Evolutionary conservation across 768 basidiomycete species (phyloP).

Genomic region (Xerocomellus chrysenteron): DNA sequence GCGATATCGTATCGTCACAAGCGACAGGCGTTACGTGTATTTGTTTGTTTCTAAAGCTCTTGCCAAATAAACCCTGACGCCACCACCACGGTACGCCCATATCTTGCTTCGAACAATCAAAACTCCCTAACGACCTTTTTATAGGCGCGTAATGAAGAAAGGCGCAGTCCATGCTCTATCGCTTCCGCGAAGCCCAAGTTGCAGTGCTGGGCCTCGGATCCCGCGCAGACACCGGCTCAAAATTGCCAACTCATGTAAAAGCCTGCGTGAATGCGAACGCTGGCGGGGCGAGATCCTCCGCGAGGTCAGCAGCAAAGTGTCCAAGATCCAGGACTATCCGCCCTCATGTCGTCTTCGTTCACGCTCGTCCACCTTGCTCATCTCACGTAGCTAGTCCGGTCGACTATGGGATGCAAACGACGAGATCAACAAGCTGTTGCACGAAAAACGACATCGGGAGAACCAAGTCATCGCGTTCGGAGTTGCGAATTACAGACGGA

Average conservation of each 20-base stretch:
- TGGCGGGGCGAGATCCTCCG: conserved; percentile 95
- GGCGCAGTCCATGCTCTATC: conserved; percentile 94
- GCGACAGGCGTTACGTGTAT: conserved; percentile 5
- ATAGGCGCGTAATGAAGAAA: conserved; percentile 92
- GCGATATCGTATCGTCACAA: conserved; percentile 15
- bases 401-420: conserved; percentile 96
- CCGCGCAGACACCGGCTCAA: conserved; percentile 80
- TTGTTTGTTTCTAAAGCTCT: conserved; percentile 28
- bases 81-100: conserved; percentile 17
- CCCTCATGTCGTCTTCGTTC: conserved; percentile 3
- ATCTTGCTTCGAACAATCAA: background rate
- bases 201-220: conserved; percentile 91
- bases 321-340: conserved; percentile 95
- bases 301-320: conserved; percentile 94
- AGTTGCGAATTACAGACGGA: conserved; percentile 93
- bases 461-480: conserved; percentile 95
- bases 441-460: conserved; percentile 97
- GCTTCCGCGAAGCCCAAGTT: conserved; percentile 95
- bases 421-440: conserved; percentile 93
- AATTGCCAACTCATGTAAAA: conserved; percentile 91
- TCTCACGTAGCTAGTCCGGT: conserved; percentile 71
- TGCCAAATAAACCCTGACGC: conserved; percentile 22
- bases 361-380: too few relatives aligned
- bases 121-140: background rate
- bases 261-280: conserved; percentile 87